Conservation (phyloP, 75 land plant species). For the Sequoiadendron giganteum region DNA sequence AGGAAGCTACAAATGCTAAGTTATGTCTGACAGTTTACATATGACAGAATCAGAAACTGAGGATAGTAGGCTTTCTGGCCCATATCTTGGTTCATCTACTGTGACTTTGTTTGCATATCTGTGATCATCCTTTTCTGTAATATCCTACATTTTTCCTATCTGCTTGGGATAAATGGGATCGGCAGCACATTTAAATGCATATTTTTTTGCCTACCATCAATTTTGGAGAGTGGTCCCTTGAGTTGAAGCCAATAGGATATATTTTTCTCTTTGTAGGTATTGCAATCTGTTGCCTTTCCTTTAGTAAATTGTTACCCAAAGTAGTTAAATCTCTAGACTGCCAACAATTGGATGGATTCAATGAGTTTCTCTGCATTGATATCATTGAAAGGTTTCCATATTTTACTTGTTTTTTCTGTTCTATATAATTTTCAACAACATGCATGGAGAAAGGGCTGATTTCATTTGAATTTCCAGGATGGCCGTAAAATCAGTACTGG, state of each 20-base stretch:
- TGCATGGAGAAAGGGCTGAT: constrained; percentile 7
- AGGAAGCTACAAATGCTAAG: neutral
- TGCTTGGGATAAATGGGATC: neutral
- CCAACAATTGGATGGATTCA: neutral
- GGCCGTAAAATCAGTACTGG: constrained; percentile 85
- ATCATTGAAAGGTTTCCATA: neutral
- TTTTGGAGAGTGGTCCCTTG: neutral
- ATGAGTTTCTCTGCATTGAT: neutral
- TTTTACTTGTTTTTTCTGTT: neutral
- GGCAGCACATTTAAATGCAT: neutral
- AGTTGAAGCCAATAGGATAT: neutral
- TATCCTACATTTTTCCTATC: neutral
- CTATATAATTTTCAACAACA: neutral
- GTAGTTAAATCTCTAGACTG: neutral
- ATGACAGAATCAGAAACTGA: neutral
- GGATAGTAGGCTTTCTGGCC: neutral
- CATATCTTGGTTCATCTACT: neutral
- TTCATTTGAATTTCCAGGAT: constrained; percentile 45
- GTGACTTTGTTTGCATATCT: neutral
- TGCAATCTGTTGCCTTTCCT: neutral
- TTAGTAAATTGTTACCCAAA: neutral
- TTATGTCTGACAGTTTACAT: neutral
- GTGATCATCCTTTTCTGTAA: neutral
- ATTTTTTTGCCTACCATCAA: neutral
- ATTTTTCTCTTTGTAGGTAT: neutral